Percentiles rank a stretch among this genome's conserved stretches.
Conservation (phyloP, 441 rosid genomes). For the Eutrema salsugineum region DNA sequence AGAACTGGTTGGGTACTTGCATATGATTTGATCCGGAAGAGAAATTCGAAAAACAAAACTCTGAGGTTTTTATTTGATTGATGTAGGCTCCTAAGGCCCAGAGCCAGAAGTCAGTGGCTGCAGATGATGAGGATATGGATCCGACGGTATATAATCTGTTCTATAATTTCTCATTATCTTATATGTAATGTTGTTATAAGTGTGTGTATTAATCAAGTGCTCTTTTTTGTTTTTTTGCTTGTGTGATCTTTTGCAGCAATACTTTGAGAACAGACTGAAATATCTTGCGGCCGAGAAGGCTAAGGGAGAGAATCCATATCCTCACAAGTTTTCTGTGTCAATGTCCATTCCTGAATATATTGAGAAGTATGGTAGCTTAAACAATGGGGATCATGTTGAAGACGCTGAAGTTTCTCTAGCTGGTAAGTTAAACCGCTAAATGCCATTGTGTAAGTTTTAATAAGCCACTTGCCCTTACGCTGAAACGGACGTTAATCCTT, state of each 20-base stretch:
- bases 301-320: conserved; percentile 69
- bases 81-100: conserved; percentile 36
- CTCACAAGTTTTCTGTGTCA: conserved; percentile 60
- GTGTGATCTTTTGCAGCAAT: conserved; percentile 51
- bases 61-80: background rate
- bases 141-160: conserved; percentile 52
- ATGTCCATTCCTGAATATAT: conserved; percentile 58
- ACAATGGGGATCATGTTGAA: conserved; percentile 66
- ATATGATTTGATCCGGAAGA: background rate
- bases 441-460: background rate
- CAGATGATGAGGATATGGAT: conserved; percentile 76
- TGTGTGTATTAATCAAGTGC: background rate
- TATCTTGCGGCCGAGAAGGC: conserved; percentile 61
- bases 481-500: background rate
- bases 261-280: conserved; percentile 66
- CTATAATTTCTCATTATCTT: background rate
- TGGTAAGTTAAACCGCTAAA: conserved; percentile 36
- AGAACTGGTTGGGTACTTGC: background rate
- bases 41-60: background rate
- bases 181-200: background rate
- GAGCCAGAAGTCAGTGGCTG: conserved; percentile 36
- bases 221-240: background rate
- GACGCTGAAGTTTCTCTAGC: conserved; percentile 51
- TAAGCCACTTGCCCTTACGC: background rate
- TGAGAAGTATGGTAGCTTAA: conserved; percentile 50